Evolutionary conservation across 83 land plant genomes (phyloP), one percentile per base, ranked within the genome.

Genomic region (Thuja plicata): DNA sequence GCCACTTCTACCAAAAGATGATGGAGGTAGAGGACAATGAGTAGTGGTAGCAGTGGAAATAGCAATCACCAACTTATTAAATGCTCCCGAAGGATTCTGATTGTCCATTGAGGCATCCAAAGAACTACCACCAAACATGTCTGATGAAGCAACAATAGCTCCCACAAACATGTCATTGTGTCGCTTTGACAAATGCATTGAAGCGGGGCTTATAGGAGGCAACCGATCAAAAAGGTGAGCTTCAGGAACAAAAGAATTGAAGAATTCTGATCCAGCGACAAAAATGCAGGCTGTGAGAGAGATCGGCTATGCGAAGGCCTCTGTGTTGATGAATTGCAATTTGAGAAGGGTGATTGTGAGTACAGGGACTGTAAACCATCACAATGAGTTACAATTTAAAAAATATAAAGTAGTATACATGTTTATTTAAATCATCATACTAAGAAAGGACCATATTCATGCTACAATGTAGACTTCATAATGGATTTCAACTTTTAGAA

Each of bases 201-300:
- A 48, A 46, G 85, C 50, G 27, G 35, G 85, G 50, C 34, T 82
- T 48, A 27, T 48, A 30, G 50, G 50, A 82, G 85, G 85, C 77
- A 73, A 73, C 24, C 77, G n/a, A n/a, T n/a, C n/a, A n/a, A n/a
- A n/a, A n/a, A n/a, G n/a, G n/a, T n/a, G n/a, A n/a, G n/a, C n/a
- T 32, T 73, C 77, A 21, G 77, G 77, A 73, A 32, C 77, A 73
- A 37, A 73, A 30, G 77, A 32, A 32, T 73, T n/a, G 35, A n/a
- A 73, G 77, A 73, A 32, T 11, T 73, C 77, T 73, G 85, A 46
- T 46, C 50, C 24, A 45, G 60, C 12, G 50, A 34, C 70, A 86
- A 32, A 54, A 86, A 57, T 34, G 70, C n/a, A 30, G 87, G 87
- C 70, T 86, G 87, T 34, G 87, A 86, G 24, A 57, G 30, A 55